A percentile compares a stretch with the other conserved stretches of the same genome.
Conservation (phyloP, 225 moss, liverwort and hornwort species). For the Bryum argenteum region DNA sequence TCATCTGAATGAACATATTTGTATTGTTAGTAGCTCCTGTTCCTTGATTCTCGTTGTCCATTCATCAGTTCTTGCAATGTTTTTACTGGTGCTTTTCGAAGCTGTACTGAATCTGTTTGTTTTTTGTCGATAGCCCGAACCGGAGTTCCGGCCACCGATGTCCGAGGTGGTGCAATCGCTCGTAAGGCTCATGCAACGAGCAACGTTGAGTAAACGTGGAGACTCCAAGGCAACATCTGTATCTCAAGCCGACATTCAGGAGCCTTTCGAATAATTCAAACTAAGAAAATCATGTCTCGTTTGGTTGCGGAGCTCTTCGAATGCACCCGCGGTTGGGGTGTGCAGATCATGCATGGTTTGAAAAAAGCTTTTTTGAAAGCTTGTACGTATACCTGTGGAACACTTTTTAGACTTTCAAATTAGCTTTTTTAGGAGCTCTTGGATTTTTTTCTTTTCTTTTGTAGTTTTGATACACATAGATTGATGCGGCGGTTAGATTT, state of each 20-base stretch:
- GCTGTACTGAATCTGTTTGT: neutral
- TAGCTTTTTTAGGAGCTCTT: slow-evolving; percentile 10
- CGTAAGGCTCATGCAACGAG: slow-evolving; percentile 66
- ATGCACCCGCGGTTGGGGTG: neutral
- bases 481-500: neutral
- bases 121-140: slow-evolving; percentile 58
- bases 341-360: neutral
- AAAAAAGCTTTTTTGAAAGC: neutral
- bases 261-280: slow-evolving; percentile 30
- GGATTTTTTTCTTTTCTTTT: neutral
- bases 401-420: neutral
- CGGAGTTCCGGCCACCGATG: slow-evolving; percentile 75
- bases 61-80: neutral
- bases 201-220: slow-evolving; percentile 61
- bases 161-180: slow-evolving; percentile 79
- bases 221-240: slow-evolving; percentile 20
- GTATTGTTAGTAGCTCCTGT: too few relatives aligned
- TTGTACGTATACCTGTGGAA: slow-evolving; percentile 16
- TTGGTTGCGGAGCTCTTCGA: neutral
- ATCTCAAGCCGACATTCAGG: slow-evolving; percentile 31
- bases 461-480: neutral
- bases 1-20: too few relatives aligned
- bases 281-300: neutral
- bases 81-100: neutral
- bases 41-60: too few relatives aligned